Base-by-base conservation (phyloP, 257 asterid genomes). In the Nicotiana paniculata region DNA sequence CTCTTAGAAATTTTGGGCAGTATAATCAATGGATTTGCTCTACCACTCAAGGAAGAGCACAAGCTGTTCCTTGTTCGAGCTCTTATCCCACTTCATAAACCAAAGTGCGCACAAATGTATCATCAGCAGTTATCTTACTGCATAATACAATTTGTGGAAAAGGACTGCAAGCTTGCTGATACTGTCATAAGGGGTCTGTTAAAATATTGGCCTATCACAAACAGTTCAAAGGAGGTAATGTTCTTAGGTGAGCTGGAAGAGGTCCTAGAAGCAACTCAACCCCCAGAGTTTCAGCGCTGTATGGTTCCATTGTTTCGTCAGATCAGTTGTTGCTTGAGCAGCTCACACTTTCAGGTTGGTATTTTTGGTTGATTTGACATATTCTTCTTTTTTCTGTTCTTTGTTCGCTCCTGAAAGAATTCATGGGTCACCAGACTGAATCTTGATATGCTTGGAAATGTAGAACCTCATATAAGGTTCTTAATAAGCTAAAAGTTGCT, bases 21-120 rank as follows among this genome's bases (percentile, higher is more conserved):
- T 81, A 93, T 93, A 79, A 93, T 95, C 75, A 95, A 95, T 87
- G 99, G 98, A 62, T 93, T 93, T 83, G 97, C 98, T 2, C 81
- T 95, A 84, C 98, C 97, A 13, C 81, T 95, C 90, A 95, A 92
- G 86, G 99, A 95, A 83, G 97, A 93, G 90, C 99, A 95, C 90
- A 93, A 93, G 54, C 93, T 95, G 82, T 95, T 93, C 86, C 98
- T 93, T 67, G 94, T 95, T 6, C 89, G 97, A 51, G 95, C 93
- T 9, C 97, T 95, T 82, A 92, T 95, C 85, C 99, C 99, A 9
- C 95, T 92, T 84, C 98, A 95, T 82, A 89, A 84, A 79, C 89
- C 89, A 30, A 87, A 87, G 62, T 89, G 92, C 32, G 82, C 86
- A 76, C 83, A 85, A 9, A 85, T 86, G 90, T 88, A 88, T 81